Percentiles rank a stretch among this genome's conserved stretches.
phyloP scores from a whole-genome alignment of 148 eudicot species.

The Fagopyrum homotropicum region DNA sequence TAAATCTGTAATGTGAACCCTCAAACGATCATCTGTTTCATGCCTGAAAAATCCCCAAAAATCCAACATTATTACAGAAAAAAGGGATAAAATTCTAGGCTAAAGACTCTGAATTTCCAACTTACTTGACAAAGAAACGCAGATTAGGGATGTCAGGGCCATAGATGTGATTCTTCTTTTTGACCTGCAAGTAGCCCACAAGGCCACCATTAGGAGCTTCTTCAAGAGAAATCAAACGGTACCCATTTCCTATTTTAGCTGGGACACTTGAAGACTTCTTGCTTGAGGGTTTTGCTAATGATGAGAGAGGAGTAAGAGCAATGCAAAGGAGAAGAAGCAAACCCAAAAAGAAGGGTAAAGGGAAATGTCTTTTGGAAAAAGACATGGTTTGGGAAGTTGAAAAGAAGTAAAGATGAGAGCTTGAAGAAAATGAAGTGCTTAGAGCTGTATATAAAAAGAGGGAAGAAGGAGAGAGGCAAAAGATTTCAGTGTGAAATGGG shows the following conservation, averaged over 20 bases:
- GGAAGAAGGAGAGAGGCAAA: background rate
- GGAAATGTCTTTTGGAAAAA: conserved; percentile 1
- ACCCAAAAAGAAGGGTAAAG: conserved; percentile 11
- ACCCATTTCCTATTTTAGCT: conserved; percentile 75
- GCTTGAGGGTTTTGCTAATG: conserved; percentile 9
- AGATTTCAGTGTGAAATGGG: background rate
- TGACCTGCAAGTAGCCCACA: conserved; percentile 68
- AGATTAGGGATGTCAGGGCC: conserved; percentile 79
- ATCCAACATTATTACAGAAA: background rate
- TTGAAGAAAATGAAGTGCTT: background rate
- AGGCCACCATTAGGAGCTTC: conserved; percentile 67
- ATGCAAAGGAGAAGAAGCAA: conserved; percentile 19
- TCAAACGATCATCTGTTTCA: conserved; percentile 63
- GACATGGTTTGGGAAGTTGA: background rate
- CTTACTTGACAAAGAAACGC: conserved; percentile 84
- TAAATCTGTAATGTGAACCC: conserved; percentile 84
- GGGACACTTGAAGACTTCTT: conserved; percentile 21
- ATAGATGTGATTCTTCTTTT: conserved; percentile 51
- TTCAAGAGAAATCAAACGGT: conserved; percentile 68
- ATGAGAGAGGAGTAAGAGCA: conserved; percentile 3
- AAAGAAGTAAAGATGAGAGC: background rate
- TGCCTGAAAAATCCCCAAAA: conserved; percentile 44
- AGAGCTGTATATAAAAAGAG: background rate
- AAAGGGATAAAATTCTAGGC: background rate
- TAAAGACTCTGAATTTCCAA: background rate